Evolutionary conservation across 73 alveolate species (phyloP), one percentile per base, ranked within the genome.

Genomic region (Symbiodinium pilosum): DNA sequence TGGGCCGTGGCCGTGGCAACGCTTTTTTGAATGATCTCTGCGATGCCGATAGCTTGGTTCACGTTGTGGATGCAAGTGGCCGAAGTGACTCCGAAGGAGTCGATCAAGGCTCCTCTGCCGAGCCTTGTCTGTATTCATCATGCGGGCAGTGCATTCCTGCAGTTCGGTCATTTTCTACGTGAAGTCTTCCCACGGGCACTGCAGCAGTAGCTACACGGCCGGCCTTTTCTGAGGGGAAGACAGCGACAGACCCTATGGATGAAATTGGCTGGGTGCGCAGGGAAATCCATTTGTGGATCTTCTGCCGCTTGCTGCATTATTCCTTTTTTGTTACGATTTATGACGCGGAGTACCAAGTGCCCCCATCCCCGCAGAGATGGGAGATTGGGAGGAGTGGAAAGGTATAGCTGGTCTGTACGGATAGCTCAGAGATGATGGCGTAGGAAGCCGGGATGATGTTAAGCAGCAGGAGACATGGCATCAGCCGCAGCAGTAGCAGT

Each of bases 61-160:
- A 93, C 51, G 92, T 93, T 42, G 98, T 93, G 85, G 98, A 93
- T 52, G 98, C 98, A 54, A 75, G 93, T n/a, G 98, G 98, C n/a
- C 56, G 98, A 30, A 93, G 98, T 47, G 98, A 93, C 43, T 69
- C 91, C 12, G 98, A 93, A 52, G 98, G 98, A 34, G 98, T 77
- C 36, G 98, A 93, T 73, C 91, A 77, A 11, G 98, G 93, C 24
- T 32, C 38, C 41, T 40, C 81, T n/a, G 34, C 81, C 12, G 81
- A 64, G 81, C 12, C 81, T 24, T 64, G 81, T 38, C 81, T 28
- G 81, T 32, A 64, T 14, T n/a, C n/a, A n/a, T n/a, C n/a, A n/a
- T n/a, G n/a, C n/a, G n/a, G n/a, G n/a, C n/a, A n/a, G n/a, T n/a
- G n/a, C n/a, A n/a, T n/a, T n/a, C n/a, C n/a, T n/a, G n/a, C n/a